Evolutionary conservation across 2,329 filamentous ascomycete genomes (phyloP).

Genomic region (Arthroderma sp.): DNA sequence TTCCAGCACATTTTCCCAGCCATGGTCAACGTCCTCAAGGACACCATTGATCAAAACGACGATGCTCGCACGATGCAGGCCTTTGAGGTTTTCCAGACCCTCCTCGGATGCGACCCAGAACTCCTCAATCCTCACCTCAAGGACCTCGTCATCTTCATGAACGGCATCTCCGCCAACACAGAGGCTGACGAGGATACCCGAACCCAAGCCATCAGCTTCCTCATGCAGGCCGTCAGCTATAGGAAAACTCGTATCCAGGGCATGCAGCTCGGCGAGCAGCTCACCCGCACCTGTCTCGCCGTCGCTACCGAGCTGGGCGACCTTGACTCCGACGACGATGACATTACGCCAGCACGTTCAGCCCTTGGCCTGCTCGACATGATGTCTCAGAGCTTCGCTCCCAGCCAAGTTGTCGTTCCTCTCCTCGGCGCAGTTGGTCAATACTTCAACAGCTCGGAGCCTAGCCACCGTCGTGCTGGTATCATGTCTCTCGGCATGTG

Average conservation of each 20-base stretch:
- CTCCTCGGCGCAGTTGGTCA: constrained; percentile 74
- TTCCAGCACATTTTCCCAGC: constrained; percentile 68
- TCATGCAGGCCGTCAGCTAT: constrained; percentile 84
- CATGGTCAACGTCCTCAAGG: constrained; percentile 84
- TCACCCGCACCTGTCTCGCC: constrained; percentile 77
- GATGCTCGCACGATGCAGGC: constrained; percentile 81
- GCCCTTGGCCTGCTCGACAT: constrained; percentile 82
- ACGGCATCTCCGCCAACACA: constrained; percentile 66
- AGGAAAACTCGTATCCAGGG: constrained; percentile 92
- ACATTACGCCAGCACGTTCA: constrained; percentile 71
- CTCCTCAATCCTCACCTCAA: constrained; percentile 76
- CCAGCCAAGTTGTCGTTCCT: constrained; percentile 86
- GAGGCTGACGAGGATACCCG: constrained; percentile 72
- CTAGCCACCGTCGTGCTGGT: constrained; percentile 75
- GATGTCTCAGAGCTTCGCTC: constrained; percentile 75
- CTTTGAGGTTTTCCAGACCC: constrained; percentile 94
- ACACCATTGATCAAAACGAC: constrained; percentile 63
- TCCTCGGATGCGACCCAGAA: constrained; percentile 77
- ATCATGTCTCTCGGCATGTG: constrained; percentile 87
- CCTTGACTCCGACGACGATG: constrained; percentile 57
- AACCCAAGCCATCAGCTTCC: constrained; percentile 81
- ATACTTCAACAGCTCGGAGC: constrained; percentile 62
- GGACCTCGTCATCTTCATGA: constrained; percentile 87
- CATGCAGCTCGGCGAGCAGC: constrained; percentile 71
- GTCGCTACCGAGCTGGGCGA: constrained; percentile 82